These are phyloP conservation scores for Endoconidiophora polonica DNA, from an alignment of 2,329 filamentous ascomycete genomes.

Conservation along the genomic window DNA sequence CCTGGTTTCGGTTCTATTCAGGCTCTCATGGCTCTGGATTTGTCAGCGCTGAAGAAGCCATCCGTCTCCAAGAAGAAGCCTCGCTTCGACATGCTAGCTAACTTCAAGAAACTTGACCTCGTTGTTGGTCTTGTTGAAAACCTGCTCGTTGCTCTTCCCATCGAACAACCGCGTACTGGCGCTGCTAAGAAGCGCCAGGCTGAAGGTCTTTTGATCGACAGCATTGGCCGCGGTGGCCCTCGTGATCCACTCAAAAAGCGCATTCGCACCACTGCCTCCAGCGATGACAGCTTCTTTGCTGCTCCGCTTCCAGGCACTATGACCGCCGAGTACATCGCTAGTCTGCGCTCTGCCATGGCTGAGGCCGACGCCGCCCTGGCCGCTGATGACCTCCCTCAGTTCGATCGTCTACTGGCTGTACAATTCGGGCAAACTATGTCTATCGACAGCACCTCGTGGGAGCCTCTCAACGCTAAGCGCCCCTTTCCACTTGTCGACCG, in stretches of 20 bases:
- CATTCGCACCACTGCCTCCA: neutral
- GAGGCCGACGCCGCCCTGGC: conserved; percentile 32
- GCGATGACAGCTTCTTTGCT: conserved; percentile 14
- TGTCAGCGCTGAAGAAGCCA: conserved; percentile 22
- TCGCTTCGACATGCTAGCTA: conserved; percentile 34
- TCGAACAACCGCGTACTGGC: conserved; percentile 39
- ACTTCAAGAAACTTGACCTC: conserved; percentile 49
- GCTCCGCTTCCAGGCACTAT: conserved; percentile 31
- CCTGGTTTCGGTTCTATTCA: conserved; percentile 49
- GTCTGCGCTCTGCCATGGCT: conserved; percentile 28
- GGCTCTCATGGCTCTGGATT: conserved; percentile 28
- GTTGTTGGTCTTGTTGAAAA: conserved; percentile 48
- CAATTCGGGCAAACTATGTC: conserved; percentile 30
- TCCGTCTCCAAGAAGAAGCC: conserved; percentile 19
- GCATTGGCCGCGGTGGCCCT: conserved; percentile 47
- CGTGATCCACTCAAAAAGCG: conserved; percentile 19
- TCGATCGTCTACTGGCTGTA: conserved; percentile 33
- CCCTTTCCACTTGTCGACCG: conserved; percentile 42
- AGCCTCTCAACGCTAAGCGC: conserved; percentile 20
- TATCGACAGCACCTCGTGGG: conserved; percentile 32
- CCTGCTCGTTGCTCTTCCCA: conserved; percentile 50
- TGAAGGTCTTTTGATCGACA: conserved; percentile 53
- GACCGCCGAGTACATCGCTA: conserved; percentile 31
- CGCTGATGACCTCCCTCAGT: conserved; percentile 28
- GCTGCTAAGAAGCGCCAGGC: conserved; percentile 36